Conservation (phyloP, 352 stramenopile species). For the Phytopythium aichiense region DNA sequence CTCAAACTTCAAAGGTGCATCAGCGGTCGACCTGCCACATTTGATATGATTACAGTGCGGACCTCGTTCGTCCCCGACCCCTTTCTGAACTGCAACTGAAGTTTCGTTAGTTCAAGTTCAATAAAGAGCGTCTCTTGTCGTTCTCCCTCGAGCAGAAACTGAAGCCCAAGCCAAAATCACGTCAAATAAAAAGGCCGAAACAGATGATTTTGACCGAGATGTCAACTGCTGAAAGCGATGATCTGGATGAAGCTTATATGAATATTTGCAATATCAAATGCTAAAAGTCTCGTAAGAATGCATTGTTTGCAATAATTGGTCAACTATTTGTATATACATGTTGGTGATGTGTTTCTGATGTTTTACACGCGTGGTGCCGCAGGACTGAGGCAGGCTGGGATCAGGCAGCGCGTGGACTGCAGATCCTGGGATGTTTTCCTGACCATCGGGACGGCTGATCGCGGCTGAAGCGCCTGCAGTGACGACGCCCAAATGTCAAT, state of each 20-base stretch:
- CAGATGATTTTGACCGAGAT: neutral
- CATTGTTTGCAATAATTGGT: too few species aligned
- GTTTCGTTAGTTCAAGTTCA: slow-evolving; percentile 29
- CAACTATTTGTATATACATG: too few species aligned
- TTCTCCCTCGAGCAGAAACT: slow-evolving; percentile 15
- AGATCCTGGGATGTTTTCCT: neutral
- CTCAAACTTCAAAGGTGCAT: neutral
- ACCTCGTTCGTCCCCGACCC: slow-evolving; percentile 2
- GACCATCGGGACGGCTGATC: neutral
- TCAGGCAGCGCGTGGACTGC: neutral
- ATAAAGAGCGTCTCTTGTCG: slow-evolving; percentile 1
- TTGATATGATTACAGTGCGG: neutral
- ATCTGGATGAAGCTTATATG: too few species aligned
- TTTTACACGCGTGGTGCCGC: neutral
- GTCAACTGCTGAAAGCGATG: too few species aligned
- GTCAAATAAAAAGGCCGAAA: neutral
- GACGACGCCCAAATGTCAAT: neutral
- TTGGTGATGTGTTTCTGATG: neutral
- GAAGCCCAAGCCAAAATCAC: slow-evolving; percentile 11
- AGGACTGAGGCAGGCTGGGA: neutral
- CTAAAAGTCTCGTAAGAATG: too few species aligned
- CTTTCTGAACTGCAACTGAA: slow-evolving; percentile 19
- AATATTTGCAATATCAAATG: too few species aligned
- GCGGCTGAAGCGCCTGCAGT: neutral
- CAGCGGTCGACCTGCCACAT: neutral